Base-by-base conservation (phyloP, 805 yeast genomes). In the Naumovozyma castellii region DNA sequence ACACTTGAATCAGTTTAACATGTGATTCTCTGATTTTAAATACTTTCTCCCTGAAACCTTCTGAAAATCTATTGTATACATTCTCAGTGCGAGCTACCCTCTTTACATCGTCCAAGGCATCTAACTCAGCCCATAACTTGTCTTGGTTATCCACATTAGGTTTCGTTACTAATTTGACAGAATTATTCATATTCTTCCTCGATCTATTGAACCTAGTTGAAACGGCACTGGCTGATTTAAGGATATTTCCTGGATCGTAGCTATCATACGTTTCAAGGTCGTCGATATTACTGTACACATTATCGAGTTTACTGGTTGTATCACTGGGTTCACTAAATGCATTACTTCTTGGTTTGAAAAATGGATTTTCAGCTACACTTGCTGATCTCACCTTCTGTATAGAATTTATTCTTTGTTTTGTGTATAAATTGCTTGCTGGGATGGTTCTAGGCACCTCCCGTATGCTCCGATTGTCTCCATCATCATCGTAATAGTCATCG, bases 51-150 rank as follows among this genome's bases (percentile, higher is more conserved):
- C 61, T 65, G 22, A 55, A 50, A 4, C 53, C 60, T 3, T 61
- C 67, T 41, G 73, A 73, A 53, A 78, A 78, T 5, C 51, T 54
- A 6, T 44, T 49, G 38, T 49, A 53, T 65, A 75, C n/a, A 70
- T 67, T 32, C 68, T 71, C 36, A 59, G 68, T 44, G 49, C 55
- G 53, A 1, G 84, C 76, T 65, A 78, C 68, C 36, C 66, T 68
- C 43, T 73, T 72, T 6, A 86, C 92, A 44, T 84, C 94, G 45
- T 84, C 86, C 44, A 90, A 67, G 0, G 82, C 80, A 50, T 81
- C 94, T 36, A 87, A 77, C 50, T 85, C 92, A 5, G 86, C 78
- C 90, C 94, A 85, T 38, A 86, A 67, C 30, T 39, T 41, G 17
- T 50, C 48, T 31, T 50, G 54, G 3, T 28, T 36, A 34, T 48